These are phyloP conservation scores for Picea abies DNA, from an alignment of 83 land plant genomes.

Conservation along the genomic window DNA sequence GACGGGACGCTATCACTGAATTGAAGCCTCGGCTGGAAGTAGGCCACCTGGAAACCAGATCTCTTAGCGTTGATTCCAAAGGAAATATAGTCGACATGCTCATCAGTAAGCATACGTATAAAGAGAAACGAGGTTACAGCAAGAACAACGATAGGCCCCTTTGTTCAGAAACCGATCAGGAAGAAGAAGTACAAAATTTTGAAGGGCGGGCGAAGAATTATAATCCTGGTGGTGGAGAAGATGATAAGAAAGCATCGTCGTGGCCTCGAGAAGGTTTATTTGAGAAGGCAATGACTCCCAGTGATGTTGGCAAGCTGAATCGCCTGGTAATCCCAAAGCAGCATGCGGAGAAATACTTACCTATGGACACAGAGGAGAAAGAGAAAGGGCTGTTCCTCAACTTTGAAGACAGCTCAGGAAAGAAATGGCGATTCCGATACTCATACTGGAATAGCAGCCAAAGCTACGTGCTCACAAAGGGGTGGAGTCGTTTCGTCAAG, in stretches of 20 bases:
- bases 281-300: conserved; percentile 35
- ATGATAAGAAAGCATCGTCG: too few species aligned
- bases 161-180: too few species aligned
- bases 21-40: conserved; percentile 15
- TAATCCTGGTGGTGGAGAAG: too few species aligned
- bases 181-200: too few species aligned
- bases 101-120: not conserved
- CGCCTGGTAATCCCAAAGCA: conserved; percentile 38
- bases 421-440: conserved; percentile 35
- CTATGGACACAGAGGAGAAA: conserved; percentile 12
- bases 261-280: conserved; percentile 22
- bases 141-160: too few species aligned
- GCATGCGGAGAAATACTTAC: conserved; percentile 35
- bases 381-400: conserved; percentile 25
- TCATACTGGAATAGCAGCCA: conserved; percentile 43
- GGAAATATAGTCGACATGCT: conserved; percentile 71
- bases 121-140: too few species aligned
- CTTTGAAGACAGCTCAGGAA: conserved; percentile 29
- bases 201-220: too few species aligned
- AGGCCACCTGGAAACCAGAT: conserved; percentile 23
- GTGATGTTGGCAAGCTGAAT: conserved; percentile 39
- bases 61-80: conserved; percentile 54
- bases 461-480: conserved; percentile 39
- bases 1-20: conserved; percentile 44
- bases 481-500: conserved; percentile 41